Conservation (phyloP, 2,329 filamentous ascomycete species). For the Penicillium sp. region DNA sequence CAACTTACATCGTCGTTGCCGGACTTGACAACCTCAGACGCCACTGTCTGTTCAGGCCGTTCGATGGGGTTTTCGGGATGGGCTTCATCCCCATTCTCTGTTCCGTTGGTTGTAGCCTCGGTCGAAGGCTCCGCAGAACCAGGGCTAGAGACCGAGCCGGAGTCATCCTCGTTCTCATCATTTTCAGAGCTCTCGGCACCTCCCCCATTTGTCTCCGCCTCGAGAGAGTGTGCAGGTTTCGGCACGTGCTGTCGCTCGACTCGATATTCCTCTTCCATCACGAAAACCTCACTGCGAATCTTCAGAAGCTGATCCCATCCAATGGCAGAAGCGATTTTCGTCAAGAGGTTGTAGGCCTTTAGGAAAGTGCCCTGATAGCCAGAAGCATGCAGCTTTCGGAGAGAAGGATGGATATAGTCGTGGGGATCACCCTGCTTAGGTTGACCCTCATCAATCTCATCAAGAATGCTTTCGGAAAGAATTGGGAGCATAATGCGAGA, state of each 20-base stretch:
- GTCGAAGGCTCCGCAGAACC: conserved; percentile 21
- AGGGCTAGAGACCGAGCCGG: conserved; percentile 24
- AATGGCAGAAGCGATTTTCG: conserved; percentile 93
- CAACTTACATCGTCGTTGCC: conserved; percentile 66
- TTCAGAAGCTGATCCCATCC: conserved; percentile 96
- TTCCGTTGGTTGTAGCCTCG: conserved; percentile 34
- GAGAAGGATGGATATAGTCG: conserved; percentile 81
- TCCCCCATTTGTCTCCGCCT: conserved; percentile 38
- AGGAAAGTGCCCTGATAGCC: conserved; percentile 93
- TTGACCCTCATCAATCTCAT: conserved; percentile 93
- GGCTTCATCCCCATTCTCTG: conserved; percentile 28
- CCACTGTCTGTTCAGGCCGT: conserved; percentile 74
- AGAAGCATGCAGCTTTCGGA: conserved; percentile 81
- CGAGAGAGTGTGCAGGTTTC: conserved; percentile 73
- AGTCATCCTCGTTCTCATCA: conserved; percentile 27
- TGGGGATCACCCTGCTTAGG: conserved; percentile 67
- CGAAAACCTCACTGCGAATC: conserved; percentile 94
- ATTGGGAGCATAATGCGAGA: conserved; percentile 83
- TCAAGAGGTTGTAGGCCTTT: conserved; percentile 89
- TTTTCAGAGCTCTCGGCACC: conserved; percentile 7
- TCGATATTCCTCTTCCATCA: conserved; percentile 99
- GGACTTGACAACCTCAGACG: conserved; percentile 72
- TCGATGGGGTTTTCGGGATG: conserved; percentile 56
- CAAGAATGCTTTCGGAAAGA: conserved; percentile 81
- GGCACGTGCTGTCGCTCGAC: conserved; percentile 61